Percentiles rank a stretch among this genome's conserved stretches.
Evolutionary conservation across 2,329 filamentous ascomycete genomes (phyloP).

Genomic region (Aspergillus viridinutans): DNA sequence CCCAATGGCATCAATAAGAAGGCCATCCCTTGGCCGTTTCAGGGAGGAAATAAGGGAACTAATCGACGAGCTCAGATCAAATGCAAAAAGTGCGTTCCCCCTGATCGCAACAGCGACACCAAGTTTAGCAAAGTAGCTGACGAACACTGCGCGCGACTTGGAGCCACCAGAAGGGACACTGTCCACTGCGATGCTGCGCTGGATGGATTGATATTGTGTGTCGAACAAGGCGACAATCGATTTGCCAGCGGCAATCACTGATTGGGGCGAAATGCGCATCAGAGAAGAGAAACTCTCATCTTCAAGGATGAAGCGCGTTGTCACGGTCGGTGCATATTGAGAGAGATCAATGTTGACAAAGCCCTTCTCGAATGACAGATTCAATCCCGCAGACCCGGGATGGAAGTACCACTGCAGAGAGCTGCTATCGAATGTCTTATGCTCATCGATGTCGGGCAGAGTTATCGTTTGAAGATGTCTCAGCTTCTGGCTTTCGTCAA

Average conservation of each 20-base stretch:
- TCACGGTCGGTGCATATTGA: constrained; percentile 37
- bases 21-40: constrained; percentile 39
- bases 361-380: constrained; percentile 36
- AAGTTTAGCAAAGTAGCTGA: constrained; percentile 43
- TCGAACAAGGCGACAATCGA: constrained; percentile 44
- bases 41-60: constrained; percentile 25
- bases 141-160: constrained; percentile 31
- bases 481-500: constrained; percentile 31
- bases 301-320: constrained; percentile 36
- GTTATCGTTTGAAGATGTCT: constrained; percentile 34
- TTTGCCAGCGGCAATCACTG: constrained; percentile 39
- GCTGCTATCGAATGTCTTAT: constrained; percentile 20
- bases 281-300: constrained; percentile 38
- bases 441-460: constrained; percentile 29
- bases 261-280: constrained; percentile 41
- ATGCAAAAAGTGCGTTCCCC: constrained; percentile 40
- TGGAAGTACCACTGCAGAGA: constrained; percentile 38
- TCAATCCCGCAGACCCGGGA: constrained; percentile 36
- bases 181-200: constrained; percentile 36
- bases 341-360: constrained; percentile 42
- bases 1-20: constrained; percentile 41
- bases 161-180: constrained; percentile 24
- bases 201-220: constrained; percentile 45
- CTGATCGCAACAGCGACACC: constrained; percentile 40
- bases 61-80: constrained; percentile 38